These are phyloP conservation scores for Breynia disticha DNA, from an alignment of 441 rosid genomes.

Conservation along the genomic window DNA sequence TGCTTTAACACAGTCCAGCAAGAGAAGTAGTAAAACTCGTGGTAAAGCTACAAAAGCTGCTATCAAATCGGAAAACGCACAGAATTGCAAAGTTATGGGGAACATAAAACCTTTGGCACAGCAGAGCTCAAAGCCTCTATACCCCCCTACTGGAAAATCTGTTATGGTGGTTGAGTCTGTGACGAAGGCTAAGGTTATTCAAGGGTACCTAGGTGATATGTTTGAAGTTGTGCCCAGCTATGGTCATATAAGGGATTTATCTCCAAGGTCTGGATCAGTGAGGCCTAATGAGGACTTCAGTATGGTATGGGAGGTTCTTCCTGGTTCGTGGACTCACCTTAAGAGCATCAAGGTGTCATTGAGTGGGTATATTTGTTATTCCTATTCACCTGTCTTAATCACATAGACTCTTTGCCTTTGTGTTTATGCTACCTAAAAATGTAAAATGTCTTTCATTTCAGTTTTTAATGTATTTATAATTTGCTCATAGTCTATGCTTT, in stretches of 20 bases:
- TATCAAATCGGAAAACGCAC: conserved; percentile 27
- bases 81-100: conserved; percentile 27
- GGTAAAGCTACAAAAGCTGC: conserved; percentile 24
- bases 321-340: conserved; percentile 95
- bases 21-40: conserved; percentile 25
- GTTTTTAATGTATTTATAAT: too few species aligned
- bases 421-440: background rate
- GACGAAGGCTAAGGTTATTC: conserved; percentile 88
- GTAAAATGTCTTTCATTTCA: too few species aligned
- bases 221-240: conserved; percentile 90
- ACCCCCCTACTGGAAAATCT: conserved; percentile 79
- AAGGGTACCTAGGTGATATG: conserved; percentile 83
- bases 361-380: conserved; percentile 43
- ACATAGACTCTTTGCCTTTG: too few species aligned
- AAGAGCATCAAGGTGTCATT: conserved; percentile 88
- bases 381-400: conserved; percentile 9
- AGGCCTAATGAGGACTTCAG: conserved; percentile 96
- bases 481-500: background rate
- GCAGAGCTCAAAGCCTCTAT: conserved; percentile 41
- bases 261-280: conserved; percentile 96
- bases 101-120: conserved; percentile 30
- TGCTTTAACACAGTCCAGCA: conserved; percentile 30
- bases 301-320: conserved; percentile 99
- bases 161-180: conserved; percentile 90
- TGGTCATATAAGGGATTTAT: conserved; percentile 96